A percentile compares a stretch with the other conserved stretches of the same genome.
phyloP scores from a whole-genome alignment of 805 yeast genomes.

The Yarrowia divulgata region DNA sequence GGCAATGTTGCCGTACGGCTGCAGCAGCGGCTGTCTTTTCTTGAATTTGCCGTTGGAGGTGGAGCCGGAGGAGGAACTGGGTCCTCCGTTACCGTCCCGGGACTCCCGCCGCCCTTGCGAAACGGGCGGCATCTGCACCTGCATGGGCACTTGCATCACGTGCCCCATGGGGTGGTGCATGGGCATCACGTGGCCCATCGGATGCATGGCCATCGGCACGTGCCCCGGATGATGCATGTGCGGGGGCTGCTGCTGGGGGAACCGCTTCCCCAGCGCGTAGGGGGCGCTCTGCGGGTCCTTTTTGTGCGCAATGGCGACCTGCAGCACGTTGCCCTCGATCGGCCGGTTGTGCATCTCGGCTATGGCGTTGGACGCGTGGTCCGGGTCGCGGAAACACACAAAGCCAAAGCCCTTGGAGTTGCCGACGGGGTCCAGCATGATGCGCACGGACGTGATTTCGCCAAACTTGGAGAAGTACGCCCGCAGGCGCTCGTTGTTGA shows the following conservation, averaged over 20 bases:
- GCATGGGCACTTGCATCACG: background rate
- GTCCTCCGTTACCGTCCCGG: background rate
- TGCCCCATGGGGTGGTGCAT: no score
- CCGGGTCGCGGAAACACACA: constrained; percentile 72
- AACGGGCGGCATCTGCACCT: no score
- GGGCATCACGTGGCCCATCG: no score
- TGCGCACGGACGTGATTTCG: constrained; percentile 60
- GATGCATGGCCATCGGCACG: background rate
- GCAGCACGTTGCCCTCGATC: constrained; percentile 59
- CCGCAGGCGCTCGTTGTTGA: constrained; percentile 62
- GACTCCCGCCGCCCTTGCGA: background rate
- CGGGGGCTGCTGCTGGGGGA: background rate
- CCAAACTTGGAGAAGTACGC: constrained; percentile 59
- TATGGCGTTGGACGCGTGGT: constrained; percentile 73
- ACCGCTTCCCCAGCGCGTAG: constrained; percentile 9
- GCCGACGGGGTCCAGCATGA: constrained; percentile 59
- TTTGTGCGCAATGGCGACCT: constrained; percentile 80
- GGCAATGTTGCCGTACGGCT: constrained; percentile 51
- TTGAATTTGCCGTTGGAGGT: constrained; percentile 40
- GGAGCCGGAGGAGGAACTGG: background rate
- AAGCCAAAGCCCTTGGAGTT: constrained; percentile 82
- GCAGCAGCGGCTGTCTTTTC: constrained; percentile 31
- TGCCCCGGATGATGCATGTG: background rate
- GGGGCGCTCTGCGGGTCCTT: constrained; percentile 48
- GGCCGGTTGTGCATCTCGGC: constrained; percentile 65